phyloP scores from a whole-genome alignment of 2,329 filamentous ascomycete genomes.

The Lojkania enalia region DNA sequence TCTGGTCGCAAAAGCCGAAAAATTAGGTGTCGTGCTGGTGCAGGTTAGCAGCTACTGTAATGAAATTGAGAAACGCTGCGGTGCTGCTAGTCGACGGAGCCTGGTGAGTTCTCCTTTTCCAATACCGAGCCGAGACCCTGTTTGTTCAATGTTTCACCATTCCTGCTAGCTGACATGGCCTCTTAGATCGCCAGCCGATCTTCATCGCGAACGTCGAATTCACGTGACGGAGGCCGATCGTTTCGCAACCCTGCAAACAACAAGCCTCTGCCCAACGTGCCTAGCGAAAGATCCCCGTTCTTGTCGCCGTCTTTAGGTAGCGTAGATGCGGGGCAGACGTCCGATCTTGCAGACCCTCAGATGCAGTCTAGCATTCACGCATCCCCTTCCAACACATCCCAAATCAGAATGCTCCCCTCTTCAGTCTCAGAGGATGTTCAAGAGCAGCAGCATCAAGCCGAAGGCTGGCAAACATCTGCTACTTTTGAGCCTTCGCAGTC shows the following conservation, averaged over 20 bases:
- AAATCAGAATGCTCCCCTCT: slow-evolving; percentile 21
- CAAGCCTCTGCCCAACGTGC: slow-evolving; percentile 41
- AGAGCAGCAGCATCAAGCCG: slow-evolving; percentile 14
- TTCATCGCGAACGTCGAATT: slow-evolving; percentile 43
- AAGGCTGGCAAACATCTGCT: slow-evolving; percentile 6
- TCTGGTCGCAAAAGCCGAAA: slow-evolving; percentile 71
- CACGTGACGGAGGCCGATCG: slow-evolving; percentile 34
- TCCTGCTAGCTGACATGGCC: slow-evolving; percentile 8
- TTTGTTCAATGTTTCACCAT: slow-evolving; percentile 18
- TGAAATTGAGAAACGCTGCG: slow-evolving; percentile 85
- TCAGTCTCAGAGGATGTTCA: slow-evolving; percentile 26
- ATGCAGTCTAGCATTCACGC: slow-evolving; percentile 17
- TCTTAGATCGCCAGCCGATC: slow-evolving; percentile 42
- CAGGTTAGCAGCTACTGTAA: slow-evolving; percentile 76
- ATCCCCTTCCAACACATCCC: slow-evolving; percentile 11
- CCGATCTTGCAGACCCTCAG: slow-evolving; percentile 17
- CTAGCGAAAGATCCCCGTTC: slow-evolving; percentile 33
- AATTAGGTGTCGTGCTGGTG: slow-evolving; percentile 69
- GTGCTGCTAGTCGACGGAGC: slow-evolving; percentile 77
- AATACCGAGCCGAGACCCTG: slow-evolving; percentile 8
- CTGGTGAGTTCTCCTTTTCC: slow-evolving; percentile 59
- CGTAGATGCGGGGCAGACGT: slow-evolving; percentile 12
- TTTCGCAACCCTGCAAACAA: slow-evolving; percentile 40
- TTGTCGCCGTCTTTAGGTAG: slow-evolving; percentile 21
- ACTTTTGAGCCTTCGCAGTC: too few species aligned